These are phyloP conservation scores for Aphanomyces cochlioides DNA, from an alignment of 352 stramenopile species.

Conservation along the genomic window DNA sequence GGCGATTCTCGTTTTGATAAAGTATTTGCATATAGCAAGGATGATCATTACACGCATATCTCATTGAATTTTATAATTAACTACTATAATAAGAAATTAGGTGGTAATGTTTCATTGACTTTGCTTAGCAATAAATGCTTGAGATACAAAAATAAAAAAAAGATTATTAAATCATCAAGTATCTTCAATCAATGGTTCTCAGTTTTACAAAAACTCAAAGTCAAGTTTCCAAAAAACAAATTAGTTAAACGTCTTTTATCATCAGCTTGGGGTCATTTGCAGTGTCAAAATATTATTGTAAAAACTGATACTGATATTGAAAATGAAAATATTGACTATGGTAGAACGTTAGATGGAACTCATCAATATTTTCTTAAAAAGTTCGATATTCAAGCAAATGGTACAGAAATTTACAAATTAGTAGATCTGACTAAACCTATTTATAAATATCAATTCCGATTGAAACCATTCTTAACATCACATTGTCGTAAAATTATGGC, in stretches of 20 bases:
- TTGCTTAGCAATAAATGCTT: not conserved
- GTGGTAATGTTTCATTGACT: conserved; percentile 7
- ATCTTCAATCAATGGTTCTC: conserved; percentile 13
- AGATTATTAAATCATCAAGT: not conserved
- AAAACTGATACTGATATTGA: not conserved
- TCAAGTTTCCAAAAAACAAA: conserved; percentile 18
- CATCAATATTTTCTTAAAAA: conserved; percentile 7
- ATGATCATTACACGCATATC: conserved; percentile 10
- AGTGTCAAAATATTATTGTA: not conserved
- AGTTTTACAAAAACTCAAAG: conserved; percentile 2
- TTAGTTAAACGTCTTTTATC: not conserved
- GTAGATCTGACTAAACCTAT: conserved; percentile 1
- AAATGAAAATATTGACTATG: not conserved
- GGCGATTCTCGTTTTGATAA: conserved; percentile 6
- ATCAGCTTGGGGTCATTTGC: not conserved
- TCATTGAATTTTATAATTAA: not conserved
- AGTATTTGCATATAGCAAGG: not conserved
- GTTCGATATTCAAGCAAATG: not conserved
- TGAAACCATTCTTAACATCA: conserved; percentile 20
- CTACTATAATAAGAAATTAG: not conserved
- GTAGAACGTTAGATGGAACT: not conserved
- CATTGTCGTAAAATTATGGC: not conserved
- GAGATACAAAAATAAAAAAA: conserved; percentile 15
- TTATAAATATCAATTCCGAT: conserved; percentile 12
- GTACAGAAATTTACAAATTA: conserved; percentile 7